phyloP scores from a whole-genome alignment of 129 eudicot genomes.

The Smallanthus sonchifolius region DNA sequence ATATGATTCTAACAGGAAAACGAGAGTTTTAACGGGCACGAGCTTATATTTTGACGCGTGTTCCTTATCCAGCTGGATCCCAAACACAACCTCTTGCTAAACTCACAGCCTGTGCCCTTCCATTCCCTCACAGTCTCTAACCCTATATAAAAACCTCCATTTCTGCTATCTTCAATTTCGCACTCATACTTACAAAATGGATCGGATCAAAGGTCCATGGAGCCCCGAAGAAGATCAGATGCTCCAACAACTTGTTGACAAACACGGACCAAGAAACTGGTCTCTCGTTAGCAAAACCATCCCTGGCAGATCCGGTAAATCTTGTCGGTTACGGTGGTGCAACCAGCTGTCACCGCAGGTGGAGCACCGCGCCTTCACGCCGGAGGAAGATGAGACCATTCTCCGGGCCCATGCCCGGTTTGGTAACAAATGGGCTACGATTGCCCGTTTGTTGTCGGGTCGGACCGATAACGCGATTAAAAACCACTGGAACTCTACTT shows the following conservation, averaged over 20 bases:
- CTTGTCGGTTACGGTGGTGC: slow-evolving; percentile 92
- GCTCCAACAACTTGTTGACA: slow-evolving; percentile 56
- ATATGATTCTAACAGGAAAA: not conserved
- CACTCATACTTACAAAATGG: slow-evolving; percentile 48
- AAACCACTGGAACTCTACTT: slow-evolving; percentile 80
- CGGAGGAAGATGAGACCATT: slow-evolving; percentile 82
- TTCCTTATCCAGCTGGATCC: slow-evolving; percentile 79
- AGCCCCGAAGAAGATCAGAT: slow-evolving; percentile 84
- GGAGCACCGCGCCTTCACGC: slow-evolving; percentile 80
- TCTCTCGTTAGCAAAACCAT: slow-evolving; percentile 73
- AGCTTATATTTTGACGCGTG: slow-evolving; percentile 59
- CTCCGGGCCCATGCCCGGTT: slow-evolving; percentile 73
- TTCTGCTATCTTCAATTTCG: slow-evolving; percentile 12
- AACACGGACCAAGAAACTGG: slow-evolving; percentile 89
- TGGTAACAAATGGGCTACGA: slow-evolving; percentile 94
- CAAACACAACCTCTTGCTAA: slow-evolving; percentile 43
- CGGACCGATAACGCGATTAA: slow-evolving; percentile 93
- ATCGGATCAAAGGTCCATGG: slow-evolving; percentile 97
- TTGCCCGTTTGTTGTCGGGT: slow-evolving; percentile 75
- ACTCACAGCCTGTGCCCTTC: slow-evolving; percentile 21
- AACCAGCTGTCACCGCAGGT: slow-evolving; percentile 94
- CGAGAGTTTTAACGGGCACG: slow-evolving; percentile 23
- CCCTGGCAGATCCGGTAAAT: slow-evolving; percentile 80
- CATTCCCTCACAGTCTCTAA: slow-evolving; percentile 19
- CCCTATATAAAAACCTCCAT: slow-evolving; percentile 25